phyloP scores from a whole-genome alignment of 2,329 filamentous ascomycete species.

The Paecilomyces formosus region DNA sequence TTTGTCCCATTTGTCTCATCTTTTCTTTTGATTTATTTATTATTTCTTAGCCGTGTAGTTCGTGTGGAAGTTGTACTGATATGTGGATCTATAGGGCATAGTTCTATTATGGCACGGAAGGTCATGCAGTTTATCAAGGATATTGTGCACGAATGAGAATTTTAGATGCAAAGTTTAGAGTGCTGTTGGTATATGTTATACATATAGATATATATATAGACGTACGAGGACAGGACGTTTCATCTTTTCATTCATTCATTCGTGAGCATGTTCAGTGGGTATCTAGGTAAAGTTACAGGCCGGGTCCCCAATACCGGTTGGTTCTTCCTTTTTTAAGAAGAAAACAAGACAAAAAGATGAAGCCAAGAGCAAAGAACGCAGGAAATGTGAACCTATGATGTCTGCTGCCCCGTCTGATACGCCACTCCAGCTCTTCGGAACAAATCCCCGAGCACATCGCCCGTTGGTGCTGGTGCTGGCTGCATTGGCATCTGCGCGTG shows the following conservation, averaged over 20 bases:
- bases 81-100: constrained; percentile 1
- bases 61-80: neutral
- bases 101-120: constrained; percentile 2
- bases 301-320: neutral
- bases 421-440: constrained; percentile 37
- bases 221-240: constrained; percentile 3
- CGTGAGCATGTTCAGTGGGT: constrained; percentile 13
- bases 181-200: neutral
- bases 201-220: neutral
- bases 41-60: neutral
- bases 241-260: constrained; percentile 1
- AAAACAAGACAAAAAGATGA: neutral
- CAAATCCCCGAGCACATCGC: constrained; percentile 33
- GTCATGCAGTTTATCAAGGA: neutral
- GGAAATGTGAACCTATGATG: neutral
- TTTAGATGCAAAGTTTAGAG: neutral
- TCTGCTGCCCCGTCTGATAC: constrained; percentile 15
- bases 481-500: constrained; percentile 11
- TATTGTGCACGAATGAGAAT: neutral
- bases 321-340: neutral
- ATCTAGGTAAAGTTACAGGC: constrained; percentile 12
- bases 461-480: constrained; percentile 3
- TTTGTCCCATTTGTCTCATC: too few relatives aligned
- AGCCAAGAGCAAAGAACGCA: neutral
- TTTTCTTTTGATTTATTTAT: too few relatives aligned